These are phyloP conservation scores for Athelia sp. DNA, from an alignment of 1,284 basidiomycete genomes.

Conservation along the genomic window DNA sequence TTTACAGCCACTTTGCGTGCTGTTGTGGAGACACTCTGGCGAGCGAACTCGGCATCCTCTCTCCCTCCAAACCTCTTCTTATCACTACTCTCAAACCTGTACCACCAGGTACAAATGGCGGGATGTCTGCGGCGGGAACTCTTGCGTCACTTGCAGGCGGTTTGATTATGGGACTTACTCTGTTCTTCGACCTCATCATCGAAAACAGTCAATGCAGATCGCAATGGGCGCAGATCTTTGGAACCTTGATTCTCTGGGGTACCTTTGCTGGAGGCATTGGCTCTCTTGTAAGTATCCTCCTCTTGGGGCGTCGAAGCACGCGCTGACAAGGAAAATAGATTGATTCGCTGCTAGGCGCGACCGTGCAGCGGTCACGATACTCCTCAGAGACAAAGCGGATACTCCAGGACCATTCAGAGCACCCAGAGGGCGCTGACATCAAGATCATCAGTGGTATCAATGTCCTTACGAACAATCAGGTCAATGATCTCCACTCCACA, in stretches of 20 bases:
- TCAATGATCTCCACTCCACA: conserved; percentile 22
- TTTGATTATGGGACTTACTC: conserved; percentile 58
- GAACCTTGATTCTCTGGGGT: conserved; percentile 54
- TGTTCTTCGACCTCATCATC: conserved; percentile 52
- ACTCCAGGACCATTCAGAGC: conserved; percentile 49
- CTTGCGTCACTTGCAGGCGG: conserved; percentile 75
- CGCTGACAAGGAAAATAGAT: conserved; percentile 36
- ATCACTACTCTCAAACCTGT: conserved; percentile 72
- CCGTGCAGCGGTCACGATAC: conserved; percentile 80
- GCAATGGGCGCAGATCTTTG: conserved; percentile 29
- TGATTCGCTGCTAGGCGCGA: conserved; percentile 86
- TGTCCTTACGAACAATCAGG: conserved; percentile 80
- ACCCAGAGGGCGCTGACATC: conserved; percentile 26
- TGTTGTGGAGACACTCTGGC: conserved; percentile 79
- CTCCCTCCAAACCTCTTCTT: conserved; percentile 60
- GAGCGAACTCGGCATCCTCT: conserved; percentile 83
- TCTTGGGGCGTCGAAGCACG: neutral
- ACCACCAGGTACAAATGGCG: conserved; percentile 92
- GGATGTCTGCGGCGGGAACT: conserved; percentile 73
- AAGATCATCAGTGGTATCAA: conserved; percentile 68
- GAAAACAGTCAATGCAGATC: conserved; percentile 54
- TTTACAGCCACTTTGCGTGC: conserved; percentile 69
- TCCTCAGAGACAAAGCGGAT: conserved; percentile 59
- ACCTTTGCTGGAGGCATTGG: conserved; percentile 66
- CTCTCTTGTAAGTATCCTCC: conserved; percentile 56